These are phyloP conservation scores for Coemansia aciculifera DNA, from an alignment of 192 early-diverging fungal genomes.

Conservation along the genomic window DNA sequence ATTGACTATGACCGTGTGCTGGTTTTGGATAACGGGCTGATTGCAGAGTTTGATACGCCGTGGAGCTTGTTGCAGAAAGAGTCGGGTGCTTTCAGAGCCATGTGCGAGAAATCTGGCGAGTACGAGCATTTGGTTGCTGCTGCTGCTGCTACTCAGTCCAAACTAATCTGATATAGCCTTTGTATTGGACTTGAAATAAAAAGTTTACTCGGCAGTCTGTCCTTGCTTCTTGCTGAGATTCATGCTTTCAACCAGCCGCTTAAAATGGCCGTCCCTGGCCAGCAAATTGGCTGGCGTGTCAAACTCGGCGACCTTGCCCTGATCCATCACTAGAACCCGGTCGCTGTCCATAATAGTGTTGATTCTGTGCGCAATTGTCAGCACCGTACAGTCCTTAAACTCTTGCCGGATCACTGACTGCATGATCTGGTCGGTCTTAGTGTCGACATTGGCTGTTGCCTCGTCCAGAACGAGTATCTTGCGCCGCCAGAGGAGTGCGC, in stretches of 20 bases:
- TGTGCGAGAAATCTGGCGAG: conserved; percentile 88
- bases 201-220: not conserved
- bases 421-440: conserved; percentile 60
- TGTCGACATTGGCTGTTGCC: conserved; percentile 62
- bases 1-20: conserved; percentile 84
- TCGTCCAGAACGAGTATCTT: conserved; percentile 79
- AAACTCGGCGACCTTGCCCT: conserved; percentile 35
- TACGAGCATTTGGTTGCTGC: conserved; percentile 59
- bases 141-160: conserved; percentile 52
- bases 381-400: conserved; percentile 38
- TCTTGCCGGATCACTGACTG: conserved; percentile 61
- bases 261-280: conserved; percentile 9
- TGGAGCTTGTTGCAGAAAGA: conserved; percentile 63
- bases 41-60: conserved; percentile 85
- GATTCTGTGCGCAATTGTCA: conserved; percentile 72
- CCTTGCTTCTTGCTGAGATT: not conserved
- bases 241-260: conserved; percentile 17
- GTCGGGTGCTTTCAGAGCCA: conserved; percentile 66
- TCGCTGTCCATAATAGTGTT: conserved; percentile 66
- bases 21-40: conserved; percentile 74
- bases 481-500: conserved; percentile 65
- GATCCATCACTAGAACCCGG: conserved; percentile 60
- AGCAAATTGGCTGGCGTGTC: conserved; percentile 21
- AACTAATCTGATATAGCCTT: not conserved
- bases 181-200: not conserved